Evolutionary conservation across 768 basidiomycete species (phyloP).

Genomic region (Clitopilus hobsonii): DNA sequence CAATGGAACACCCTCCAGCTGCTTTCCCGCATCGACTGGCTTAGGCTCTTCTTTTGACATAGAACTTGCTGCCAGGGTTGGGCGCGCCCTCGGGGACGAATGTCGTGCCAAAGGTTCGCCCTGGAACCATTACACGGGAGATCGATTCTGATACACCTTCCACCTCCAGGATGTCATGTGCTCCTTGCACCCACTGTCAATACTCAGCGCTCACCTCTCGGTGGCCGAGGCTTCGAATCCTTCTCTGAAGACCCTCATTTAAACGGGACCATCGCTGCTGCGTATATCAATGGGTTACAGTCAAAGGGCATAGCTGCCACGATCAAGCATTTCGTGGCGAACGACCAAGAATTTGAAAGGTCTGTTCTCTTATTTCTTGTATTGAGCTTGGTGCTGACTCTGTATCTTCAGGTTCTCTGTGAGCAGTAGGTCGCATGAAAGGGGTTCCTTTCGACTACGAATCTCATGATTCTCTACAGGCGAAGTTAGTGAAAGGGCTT

Average conservation of each 20-base stretch:
- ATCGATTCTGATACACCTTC: neutral
- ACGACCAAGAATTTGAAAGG: conserved; percentile 61
- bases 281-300: conserved; percentile 62
- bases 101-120: conserved; percentile 39
- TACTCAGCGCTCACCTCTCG: conserved; percentile 55
- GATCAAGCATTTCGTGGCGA: conserved; percentile 61
- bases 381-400: neutral
- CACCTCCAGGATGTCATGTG: conserved; percentile 34
- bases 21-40: conserved; percentile 55
- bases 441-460: neutral
- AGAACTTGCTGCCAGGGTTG: conserved; percentile 40
- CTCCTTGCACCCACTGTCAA: conserved; percentile 64
- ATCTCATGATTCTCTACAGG: conserved; percentile 19
- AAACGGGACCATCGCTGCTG: conserved; percentile 50
- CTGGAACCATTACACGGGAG: neutral
- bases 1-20: conserved; percentile 51
- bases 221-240: conserved; percentile 56
- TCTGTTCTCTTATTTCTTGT: conserved; percentile 7
- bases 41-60: conserved; percentile 53
- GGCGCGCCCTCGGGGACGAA: conserved; percentile 50
- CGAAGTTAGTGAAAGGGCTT: conserved; percentile 37
- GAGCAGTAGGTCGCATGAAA: conserved; percentile 29
- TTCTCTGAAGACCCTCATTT: conserved; percentile 61
- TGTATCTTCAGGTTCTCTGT: conserved; percentile 31
- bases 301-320: conserved; percentile 52